Evolutionary conservation across 768 basidiomycete species (phyloP), one percentile per base, ranked within the genome.

Genomic region (Rhizopogon roseolus): DNA sequence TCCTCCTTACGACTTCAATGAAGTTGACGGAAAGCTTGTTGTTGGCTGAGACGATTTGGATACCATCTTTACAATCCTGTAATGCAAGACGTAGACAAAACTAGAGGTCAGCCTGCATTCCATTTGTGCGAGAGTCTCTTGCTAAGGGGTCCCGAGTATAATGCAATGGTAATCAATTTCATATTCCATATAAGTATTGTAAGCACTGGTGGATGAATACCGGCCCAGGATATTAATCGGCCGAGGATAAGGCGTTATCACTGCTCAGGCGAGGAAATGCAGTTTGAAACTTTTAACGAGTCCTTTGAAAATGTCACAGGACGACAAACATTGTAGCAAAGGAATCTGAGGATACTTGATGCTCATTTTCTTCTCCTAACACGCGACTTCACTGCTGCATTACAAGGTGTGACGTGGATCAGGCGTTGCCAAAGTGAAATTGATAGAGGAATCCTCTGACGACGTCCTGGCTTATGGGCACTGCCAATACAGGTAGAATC

Each of bases 1-100:
- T 54, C 95, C 95, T 56, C 79, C 78, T 52, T 86, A 97, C 69
- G 85, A 88, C 61, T 86, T 97, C 80, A 87, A 84, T 64, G 93
- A 95, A 32, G 88, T 74, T 41, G 92, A 94, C 56, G 83, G 80
- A 64, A 96, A 96, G 74, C 74, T 97, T 57, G 65, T 93, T 67
- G 81, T 97, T 67, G 94, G 94, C 78, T 97, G 79, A 54, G 54
- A 46, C 22, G 6, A 4, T 32, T 36, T 17, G 14, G 41, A 38
- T 44, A 25, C 45, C 25, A 55, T 50, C 44, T 49, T 48, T 60
- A 58, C 57, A 55, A 45, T 42, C 17, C 25, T 59, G 67, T 63
- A 57, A 57, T 60, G 48, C 29, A 57, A 43, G 41, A 43, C 55
- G 56, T 52, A 50, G 53, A 60, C 39, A 43, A 55, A 60, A 63